Base-by-base conservation (phyloP, 139 green algal genomes). In the Chlorella sp. region DNA sequence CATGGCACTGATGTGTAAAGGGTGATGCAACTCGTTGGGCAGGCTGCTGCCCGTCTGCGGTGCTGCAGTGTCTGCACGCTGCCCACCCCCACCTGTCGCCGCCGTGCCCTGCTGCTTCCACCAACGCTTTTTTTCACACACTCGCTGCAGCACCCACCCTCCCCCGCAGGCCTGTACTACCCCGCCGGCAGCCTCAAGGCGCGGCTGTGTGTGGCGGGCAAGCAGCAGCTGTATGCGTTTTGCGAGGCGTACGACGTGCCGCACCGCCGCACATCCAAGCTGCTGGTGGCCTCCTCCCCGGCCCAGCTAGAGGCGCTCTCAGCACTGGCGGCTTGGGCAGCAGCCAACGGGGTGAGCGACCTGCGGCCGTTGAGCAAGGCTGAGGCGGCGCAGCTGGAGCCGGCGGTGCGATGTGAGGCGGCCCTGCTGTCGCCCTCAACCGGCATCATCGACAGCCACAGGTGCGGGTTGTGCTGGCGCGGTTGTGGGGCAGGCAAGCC, bases 141-240 rank as follows among this genome's bases (percentile, higher is more conserved):
- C 38, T 73, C 34, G 34, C 34, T 17, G 13, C n/a, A 17, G 16
- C 36, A 26, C 56, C 76, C 36, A 20, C 19, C 26, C 41, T 26
- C 65, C 51, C 36, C 91, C 92, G 22, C 90, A 80, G 95, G 95
- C 32, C 86, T 98, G 32, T 98, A 98, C 84, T 98, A 98, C 90
- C 89, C 91, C 0, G 87, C 70, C 19, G 92, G 90, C 48, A 95
- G 87, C 83, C 86, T 98, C 19, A 98, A 97, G 88, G 93, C 94
- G 8, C 73, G 76, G 5, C 70, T 96, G 46, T 98, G 95, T 78
- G 90, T 97, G 64, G 83, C 93, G 48, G 95, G 95, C 17, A 90
- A 91, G 41, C 36, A 91, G 9, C 60, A 85, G 72, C 87, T 98
- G 76, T 90, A 92, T 62, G 65, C 72, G 0, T 94, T 91, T 48